Evolutionary conservation across 139 green algal genomes (phyloP), one percentile per base, ranked within the genome.

Genomic region (Limnomonas spitsbergensis): DNA sequence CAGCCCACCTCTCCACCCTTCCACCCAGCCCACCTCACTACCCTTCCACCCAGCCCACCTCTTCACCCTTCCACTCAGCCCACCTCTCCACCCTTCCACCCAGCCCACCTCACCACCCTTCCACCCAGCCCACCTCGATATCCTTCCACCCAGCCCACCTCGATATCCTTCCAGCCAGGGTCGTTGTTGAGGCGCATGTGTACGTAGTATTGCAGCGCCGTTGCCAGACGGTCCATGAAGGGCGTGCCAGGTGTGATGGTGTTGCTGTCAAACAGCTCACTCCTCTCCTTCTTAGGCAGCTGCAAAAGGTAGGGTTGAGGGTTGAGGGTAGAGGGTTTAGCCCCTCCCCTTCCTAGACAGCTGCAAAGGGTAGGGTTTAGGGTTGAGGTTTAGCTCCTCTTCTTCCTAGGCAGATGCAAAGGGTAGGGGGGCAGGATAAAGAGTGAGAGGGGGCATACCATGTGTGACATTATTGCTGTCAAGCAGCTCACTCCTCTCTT

Each of bases 381-480:
- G 47, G 47, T 61, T 61, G 47, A 61, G 47, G 47, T 61, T n/a
- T n/a, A n/a, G n/a, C n/a, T n/a, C n/a, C n/a, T n/a, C n/a, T n/a
- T n/a, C n/a, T n/a, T n/a, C n/a, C n/a, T n/a, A n/a, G n/a, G n/a
- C n/a, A n/a, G n/a, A n/a, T n/a, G n/a, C n/a, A n/a, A n/a, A n/a
- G n/a, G n/a, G n/a, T n/a, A n/a, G n/a, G n/a, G n/a, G n/a, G n/a
- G n/a, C n/a, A n/a, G n/a, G n/a, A n/a, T n/a, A n/a, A n/a, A n/a
- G n/a, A n/a, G n/a, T n/a, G n/a, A n/a, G n/a, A n/a, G n/a, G n/a
- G 80, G 93, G 91, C 1, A 96, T 99, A 73, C 96, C 96, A 2
- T 96, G 96, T 2, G 96, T 99, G 89, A 99, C 99, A 84, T 92
- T 92, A 86, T 99, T 99, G 82, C 78, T 92, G 92, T 99, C 96